Percentiles rank a stretch among this genome's conserved stretches.
Conservation (phyloP, 352 stramenopile genomes). For the Phytophthora sojae region DNA sequence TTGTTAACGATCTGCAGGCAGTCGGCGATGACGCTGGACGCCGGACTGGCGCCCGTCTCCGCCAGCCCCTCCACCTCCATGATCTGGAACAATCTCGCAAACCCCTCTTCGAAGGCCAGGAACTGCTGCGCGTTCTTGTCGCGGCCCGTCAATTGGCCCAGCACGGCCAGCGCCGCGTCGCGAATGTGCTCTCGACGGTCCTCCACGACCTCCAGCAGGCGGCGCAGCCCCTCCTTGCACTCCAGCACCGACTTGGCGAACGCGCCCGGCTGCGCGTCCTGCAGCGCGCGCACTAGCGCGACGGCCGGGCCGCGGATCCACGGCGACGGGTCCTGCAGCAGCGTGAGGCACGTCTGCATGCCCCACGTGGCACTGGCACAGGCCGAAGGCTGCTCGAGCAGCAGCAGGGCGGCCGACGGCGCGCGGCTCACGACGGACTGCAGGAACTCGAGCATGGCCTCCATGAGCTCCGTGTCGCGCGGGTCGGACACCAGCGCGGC, state of each 20-base stretch:
- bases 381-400: slow-evolving; percentile 41
- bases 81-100: slow-evolving; percentile 78
- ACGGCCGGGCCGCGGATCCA: slow-evolving; percentile 83
- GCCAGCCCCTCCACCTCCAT: slow-evolving; percentile 71
- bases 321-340: slow-evolving; percentile 81
- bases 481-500: slow-evolving; percentile 75
- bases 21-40: slow-evolving; percentile 67
- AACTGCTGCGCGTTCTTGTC: slow-evolving; percentile 85
- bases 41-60: slow-evolving; percentile 32
- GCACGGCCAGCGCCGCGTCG: slow-evolving; percentile 72
- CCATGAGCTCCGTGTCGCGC: slow-evolving; percentile 86
- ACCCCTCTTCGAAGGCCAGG: slow-evolving; percentile 84
- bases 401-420: slow-evolving; percentile 42
- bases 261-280: slow-evolving; percentile 55
- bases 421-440: slow-evolving; percentile 57
- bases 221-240: slow-evolving; percentile 73
- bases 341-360: slow-evolving; percentile 66
- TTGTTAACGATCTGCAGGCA: slow-evolving; percentile 85
- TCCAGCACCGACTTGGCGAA: slow-evolving; percentile 63
- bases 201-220: slow-evolving; percentile 78
- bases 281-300: slow-evolving; percentile 60
- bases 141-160: slow-evolving; percentile 70
- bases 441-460: slow-evolving; percentile 81
- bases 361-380: slow-evolving; percentile 43
- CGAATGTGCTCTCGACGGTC: slow-evolving; percentile 86